Conservation (phyloP, 306 rosid species). For the Lithocarpus polystachyus region DNA sequence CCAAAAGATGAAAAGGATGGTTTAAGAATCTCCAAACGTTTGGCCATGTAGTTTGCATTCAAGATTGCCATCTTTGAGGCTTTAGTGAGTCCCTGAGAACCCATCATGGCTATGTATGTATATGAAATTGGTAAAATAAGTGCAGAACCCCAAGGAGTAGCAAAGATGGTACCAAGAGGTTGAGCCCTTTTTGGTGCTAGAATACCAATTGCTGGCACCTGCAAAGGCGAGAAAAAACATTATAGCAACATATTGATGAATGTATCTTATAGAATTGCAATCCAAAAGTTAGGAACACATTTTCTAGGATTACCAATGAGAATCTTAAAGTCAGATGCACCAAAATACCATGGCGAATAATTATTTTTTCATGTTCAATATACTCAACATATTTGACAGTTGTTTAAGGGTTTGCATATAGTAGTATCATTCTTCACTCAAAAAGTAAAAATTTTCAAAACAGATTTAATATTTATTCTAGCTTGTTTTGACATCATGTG, state of each 20-base stretch:
- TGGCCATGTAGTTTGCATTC: constrained; percentile 98
- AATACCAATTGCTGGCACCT: constrained; percentile 83
- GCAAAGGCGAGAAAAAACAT: neutral
- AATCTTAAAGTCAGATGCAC: too few species aligned
- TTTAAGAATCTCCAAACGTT: constrained; percentile 76
- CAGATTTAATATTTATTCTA: too few species aligned
- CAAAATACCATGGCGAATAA: too few species aligned
- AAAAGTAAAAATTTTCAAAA: too few species aligned
- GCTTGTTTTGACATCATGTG: too few species aligned
- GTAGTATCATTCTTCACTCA: too few species aligned
- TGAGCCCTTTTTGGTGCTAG: constrained; percentile 71
- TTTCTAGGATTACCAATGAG: too few species aligned
- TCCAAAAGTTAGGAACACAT: too few species aligned
- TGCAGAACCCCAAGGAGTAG: constrained; percentile 99
- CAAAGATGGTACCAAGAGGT: constrained; percentile 89
- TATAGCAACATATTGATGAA: neutral
- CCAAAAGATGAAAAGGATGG: constrained; percentile 12
- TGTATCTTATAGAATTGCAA: too few species aligned
- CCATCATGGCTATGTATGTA: constrained; percentile 98
- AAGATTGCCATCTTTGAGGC: constrained; percentile 95
- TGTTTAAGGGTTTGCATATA: too few species aligned
- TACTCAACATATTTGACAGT: too few species aligned
- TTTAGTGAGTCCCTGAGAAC: constrained; percentile 87
- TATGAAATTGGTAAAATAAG: constrained; percentile 97
- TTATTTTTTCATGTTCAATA: too few species aligned